Evolutionary conservation across 2,329 filamentous ascomycete species (phyloP).

Genomic region (Samsoniella hepiali): DNA sequence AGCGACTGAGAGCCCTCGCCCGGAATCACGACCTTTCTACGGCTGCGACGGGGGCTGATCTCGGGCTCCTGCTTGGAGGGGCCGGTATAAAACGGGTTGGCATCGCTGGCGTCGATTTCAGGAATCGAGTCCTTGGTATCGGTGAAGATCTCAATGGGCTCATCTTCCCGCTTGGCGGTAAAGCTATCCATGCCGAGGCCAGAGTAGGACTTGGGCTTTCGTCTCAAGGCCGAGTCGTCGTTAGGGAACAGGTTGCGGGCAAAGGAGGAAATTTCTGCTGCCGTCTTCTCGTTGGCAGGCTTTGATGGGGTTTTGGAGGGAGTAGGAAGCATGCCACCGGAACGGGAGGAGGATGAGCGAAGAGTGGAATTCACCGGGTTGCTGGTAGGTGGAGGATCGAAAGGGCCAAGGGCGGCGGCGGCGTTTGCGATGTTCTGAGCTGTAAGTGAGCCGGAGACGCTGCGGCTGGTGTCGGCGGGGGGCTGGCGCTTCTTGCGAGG

Average conservation of each 20-base stretch:
- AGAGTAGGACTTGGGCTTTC: constrained; percentile 52
- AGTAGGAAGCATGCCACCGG: constrained; percentile 64
- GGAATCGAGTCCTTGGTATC: constrained; percentile 77
- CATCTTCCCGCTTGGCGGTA: constrained; percentile 51
- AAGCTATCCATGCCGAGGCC: constrained; percentile 57
- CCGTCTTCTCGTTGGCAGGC: constrained; percentile 49
- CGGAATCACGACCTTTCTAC: constrained; percentile 52
- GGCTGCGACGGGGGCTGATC: constrained; percentile 50
- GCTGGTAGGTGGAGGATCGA: constrained; percentile 27
- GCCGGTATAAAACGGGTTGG: constrained; percentile 69
- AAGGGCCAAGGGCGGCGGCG: constrained; percentile 40
- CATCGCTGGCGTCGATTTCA: constrained; percentile 58
- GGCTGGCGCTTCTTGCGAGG: constrained; percentile 51
- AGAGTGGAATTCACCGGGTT: constrained; percentile 23
- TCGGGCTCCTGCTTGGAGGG: constrained; percentile 33
- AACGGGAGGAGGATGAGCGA: constrained; percentile 26
- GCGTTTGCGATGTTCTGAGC: constrained; percentile 42
- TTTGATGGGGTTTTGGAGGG: constrained; percentile 76
- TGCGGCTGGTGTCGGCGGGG: constrained; percentile 44
- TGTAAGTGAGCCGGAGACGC: constrained; percentile 43
- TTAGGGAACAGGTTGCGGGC: constrained; percentile 62
- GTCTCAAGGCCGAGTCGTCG: constrained; percentile 56
- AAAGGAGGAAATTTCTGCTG: constrained; percentile 50
- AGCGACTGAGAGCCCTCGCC: constrained; percentile 58
- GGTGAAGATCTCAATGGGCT: constrained; percentile 69